phyloP scores from a whole-genome alignment of 352 stramenopile genomes.

The Globisporangium echinulatum region DNA sequence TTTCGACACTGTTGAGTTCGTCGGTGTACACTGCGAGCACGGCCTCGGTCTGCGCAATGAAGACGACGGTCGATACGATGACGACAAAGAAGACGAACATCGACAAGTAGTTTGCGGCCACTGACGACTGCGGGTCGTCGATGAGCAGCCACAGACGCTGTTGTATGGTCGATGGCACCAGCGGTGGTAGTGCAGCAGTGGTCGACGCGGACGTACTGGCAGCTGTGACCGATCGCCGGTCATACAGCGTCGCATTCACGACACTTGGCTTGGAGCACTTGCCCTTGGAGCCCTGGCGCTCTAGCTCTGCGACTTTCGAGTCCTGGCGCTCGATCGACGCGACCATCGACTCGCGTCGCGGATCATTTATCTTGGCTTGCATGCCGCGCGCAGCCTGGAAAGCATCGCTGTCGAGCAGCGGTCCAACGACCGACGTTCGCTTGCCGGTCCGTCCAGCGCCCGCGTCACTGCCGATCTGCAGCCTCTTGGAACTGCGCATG shows the following conservation, averaged over 20 bases:
- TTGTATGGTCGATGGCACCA: background rate
- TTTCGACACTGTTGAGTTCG: conserved; percentile 34
- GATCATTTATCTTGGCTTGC: background rate
- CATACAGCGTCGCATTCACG: background rate
- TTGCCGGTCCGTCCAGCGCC: conserved; percentile 6
- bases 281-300: conserved; percentile 1
- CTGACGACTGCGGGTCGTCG: conserved; percentile 66
- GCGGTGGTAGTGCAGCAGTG: background rate
- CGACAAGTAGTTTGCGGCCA: conserved; percentile 52
- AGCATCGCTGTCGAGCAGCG: background rate
- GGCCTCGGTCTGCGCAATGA: conserved; percentile 61
- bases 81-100: conserved; percentile 58
- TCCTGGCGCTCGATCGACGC: conserved; percentile 1
- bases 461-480: background rate
- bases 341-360: background rate
- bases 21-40: conserved; percentile 26
- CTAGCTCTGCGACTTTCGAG: conserved; percentile 5
- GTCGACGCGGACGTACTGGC: background rate
- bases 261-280: background rate
- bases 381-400: background rate
- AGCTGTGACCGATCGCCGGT: background rate
- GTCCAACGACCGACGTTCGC: background rate
- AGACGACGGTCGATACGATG: conserved; percentile 49
- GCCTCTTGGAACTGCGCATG: conserved; percentile 5
- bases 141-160: conserved; percentile 42